Evolutionary conservation across 2,329 filamentous ascomycete species (phyloP), one percentile per base, ranked within the genome.

Genomic region (Pyrenophora teres): DNA sequence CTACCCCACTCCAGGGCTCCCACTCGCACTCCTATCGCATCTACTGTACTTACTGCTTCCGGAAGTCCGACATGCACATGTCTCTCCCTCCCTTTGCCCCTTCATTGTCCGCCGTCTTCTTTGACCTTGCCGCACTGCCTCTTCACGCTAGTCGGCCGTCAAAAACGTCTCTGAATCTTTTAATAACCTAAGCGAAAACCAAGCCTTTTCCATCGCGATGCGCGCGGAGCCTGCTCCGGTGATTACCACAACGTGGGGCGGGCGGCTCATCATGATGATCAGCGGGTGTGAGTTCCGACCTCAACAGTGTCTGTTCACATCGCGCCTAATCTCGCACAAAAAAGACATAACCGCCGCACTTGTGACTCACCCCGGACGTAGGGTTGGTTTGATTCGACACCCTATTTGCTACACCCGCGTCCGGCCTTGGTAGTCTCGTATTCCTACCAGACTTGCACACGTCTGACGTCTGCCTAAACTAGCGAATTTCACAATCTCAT

Each of bases 241-340:
- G 50, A 53, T 53, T 40, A 39, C 40, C 50, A 30, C 27, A 49
- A 32, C 46, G 46, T 53, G 50, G 50, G 50, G 40, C 46, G 40
- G 45, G 37, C 46, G 50, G 50, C 50, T 48, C 50, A 53, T 53
- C 50, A 53, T 40, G 46, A 40, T 36, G 50, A 53, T 53, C 50
- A 50, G 35, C 40, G 39, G 43, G 37, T 38, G 16, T 18, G 38
- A 31, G 15, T 15, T 47, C 39, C 31, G 43, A 41, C 21, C 49
- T 52, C 43, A 46, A 52, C 49, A 51, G 38, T 30, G 18, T 45
- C 40, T 44, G 46, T 33, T 44, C 40, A 44, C 18, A 32, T 23
- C 23, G 39, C 45, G 30, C 5, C 16, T 40, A 33, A 30, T 15
- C 37, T 21, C 10, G 23, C 21, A 33, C 21, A 46, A 35, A 25